Percentiles rank a stretch among this genome's conserved stretches.
phyloP scores from a whole-genome alignment of 164 flowering plant species.

The Santalum album region DNA sequence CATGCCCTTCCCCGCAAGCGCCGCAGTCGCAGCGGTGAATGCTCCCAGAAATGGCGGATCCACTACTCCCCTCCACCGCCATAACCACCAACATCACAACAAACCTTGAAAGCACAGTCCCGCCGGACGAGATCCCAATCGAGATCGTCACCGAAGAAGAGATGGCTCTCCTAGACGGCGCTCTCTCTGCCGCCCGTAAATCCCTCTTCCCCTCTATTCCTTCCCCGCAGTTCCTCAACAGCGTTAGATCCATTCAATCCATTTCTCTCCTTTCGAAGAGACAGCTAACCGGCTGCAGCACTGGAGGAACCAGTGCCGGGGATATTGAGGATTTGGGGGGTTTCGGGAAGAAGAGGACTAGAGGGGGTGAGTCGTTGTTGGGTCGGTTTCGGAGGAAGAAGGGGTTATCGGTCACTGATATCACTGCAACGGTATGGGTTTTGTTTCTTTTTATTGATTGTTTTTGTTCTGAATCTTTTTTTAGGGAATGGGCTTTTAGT shows the following conservation, averaged over 20 bases:
- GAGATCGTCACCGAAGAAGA: conserved; percentile 79
- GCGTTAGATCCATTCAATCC: conserved; percentile 27
- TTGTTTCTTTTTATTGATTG: neutral
- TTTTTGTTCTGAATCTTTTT: too few relatives aligned
- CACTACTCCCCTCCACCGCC: neutral
- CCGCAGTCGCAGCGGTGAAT: too few relatives aligned
- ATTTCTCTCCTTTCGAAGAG: conserved; percentile 33
- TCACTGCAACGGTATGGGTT: conserved; percentile 55
- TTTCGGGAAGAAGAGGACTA: conserved; percentile 28
- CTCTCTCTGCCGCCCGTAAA: conserved; percentile 22
- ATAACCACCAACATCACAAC: neutral
- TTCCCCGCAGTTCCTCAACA: conserved; percentile 11
- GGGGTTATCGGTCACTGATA: conserved; percentile 65
- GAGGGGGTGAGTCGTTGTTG: conserved; percentile 31
- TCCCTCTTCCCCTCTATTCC: neutral
- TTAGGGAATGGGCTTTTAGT: too few relatives aligned
- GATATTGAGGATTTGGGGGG: conserved; percentile 61
- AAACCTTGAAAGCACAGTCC: neutral
- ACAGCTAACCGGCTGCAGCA: conserved; percentile 17
- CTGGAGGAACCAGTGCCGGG: neutral
- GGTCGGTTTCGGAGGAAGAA: conserved; percentile 46
- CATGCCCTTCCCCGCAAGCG: too few relatives aligned
- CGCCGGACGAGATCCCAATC: conserved; percentile 45
- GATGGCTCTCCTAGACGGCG: conserved; percentile 76
- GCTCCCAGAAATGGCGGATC: neutral